A percentile compares a stretch with the other conserved stretches of the same genome.
These are phyloP conservation scores for Cucurbita moschata DNA, from an alignment of 306 rosid genomes.

Conservation along the genomic window DNA sequence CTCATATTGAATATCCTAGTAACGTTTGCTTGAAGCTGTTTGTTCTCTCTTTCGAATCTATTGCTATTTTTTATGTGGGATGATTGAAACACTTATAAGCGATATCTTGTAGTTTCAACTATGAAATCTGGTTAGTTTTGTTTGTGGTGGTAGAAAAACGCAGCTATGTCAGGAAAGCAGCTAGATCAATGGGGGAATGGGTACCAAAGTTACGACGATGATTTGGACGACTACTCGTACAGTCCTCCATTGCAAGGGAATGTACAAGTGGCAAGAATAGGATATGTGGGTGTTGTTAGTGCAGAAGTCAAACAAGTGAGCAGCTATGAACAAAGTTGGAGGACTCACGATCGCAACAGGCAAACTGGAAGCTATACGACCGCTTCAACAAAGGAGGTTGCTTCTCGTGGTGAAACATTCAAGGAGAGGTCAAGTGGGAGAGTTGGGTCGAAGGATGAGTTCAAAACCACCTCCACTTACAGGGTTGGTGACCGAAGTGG, in stretches of 20 bases:
- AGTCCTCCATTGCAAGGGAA: neutral
- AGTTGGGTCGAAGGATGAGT: neutral
- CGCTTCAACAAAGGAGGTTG: neutral
- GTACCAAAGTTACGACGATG: neutral
- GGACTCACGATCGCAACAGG: neutral
- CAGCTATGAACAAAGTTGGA: neutral
- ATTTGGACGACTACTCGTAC: neutral
- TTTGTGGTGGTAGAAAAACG: neutral
- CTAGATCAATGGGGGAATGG: neutral
- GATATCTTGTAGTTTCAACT: neutral
- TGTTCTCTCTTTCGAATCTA: neutral
- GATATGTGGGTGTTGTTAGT: neutral
- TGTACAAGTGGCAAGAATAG: neutral
- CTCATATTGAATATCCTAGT: neutral
- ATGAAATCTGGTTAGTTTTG: neutral
- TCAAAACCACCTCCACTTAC: neutral
- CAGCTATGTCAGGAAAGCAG: neutral
- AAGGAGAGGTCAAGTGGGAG: neutral
- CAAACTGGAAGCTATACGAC: neutral
- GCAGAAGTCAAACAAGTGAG: neutral
- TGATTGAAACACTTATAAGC: neutral
- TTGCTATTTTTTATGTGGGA: neutral
- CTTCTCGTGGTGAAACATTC: neutral
- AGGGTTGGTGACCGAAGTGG: neutral
- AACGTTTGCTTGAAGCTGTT: neutral